Evolutionary conservation across 1,284 basidiomycete species (phyloP).

Genomic region (Leccinum huronense): DNA sequence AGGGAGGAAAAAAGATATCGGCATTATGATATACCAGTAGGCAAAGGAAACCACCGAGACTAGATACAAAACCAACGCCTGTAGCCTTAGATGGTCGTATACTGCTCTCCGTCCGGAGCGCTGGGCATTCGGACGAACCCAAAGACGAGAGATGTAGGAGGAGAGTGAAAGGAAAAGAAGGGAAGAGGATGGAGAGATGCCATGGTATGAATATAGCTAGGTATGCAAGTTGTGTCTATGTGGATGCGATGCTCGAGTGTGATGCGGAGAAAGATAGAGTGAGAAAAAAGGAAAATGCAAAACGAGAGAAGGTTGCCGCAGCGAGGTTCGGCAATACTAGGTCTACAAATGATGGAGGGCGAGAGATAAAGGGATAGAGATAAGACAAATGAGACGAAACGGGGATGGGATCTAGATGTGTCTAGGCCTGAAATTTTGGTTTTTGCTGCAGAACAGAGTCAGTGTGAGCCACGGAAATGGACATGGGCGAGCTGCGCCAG

Average conservation of each 20-base stretch:
- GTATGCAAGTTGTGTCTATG: constrained; percentile 37
- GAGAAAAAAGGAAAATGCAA: constrained; percentile 9
- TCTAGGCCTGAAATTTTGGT: constrained; percentile 35
- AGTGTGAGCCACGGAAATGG: not conserved
- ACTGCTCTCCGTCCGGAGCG: constrained; percentile 16
- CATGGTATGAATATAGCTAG: constrained; percentile 37
- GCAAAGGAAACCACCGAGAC: constrained; percentile 11
- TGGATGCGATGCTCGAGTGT: constrained; percentile 33
- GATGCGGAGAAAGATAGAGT: constrained; percentile 19
- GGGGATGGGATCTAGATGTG: constrained; percentile 16
- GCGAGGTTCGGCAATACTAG: constrained; percentile 16
- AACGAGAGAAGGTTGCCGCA: constrained; percentile 15
- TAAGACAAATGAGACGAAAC: not conserved
- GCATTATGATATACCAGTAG: constrained; percentile 32
- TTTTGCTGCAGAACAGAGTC: constrained; percentile 23
- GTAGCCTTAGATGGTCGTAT: constrained; percentile 1
- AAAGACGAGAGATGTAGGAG: constrained; percentile 14
- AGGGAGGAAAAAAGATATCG: constrained; percentile 11
- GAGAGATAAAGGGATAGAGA: constrained; percentile 5
- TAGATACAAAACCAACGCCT: constrained; percentile 28
- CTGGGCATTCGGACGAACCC: constrained; percentile 22
- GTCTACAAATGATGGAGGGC: constrained; percentile 26
- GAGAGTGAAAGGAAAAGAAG: constrained; percentile 1
- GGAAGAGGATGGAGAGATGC: constrained; percentile 24
- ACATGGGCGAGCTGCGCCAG: constrained; percentile 5